These are phyloP conservation scores for Acanthamoeba royreba DNA, from an alignment of 208 protist species.

Conservation along the genomic window DNA sequence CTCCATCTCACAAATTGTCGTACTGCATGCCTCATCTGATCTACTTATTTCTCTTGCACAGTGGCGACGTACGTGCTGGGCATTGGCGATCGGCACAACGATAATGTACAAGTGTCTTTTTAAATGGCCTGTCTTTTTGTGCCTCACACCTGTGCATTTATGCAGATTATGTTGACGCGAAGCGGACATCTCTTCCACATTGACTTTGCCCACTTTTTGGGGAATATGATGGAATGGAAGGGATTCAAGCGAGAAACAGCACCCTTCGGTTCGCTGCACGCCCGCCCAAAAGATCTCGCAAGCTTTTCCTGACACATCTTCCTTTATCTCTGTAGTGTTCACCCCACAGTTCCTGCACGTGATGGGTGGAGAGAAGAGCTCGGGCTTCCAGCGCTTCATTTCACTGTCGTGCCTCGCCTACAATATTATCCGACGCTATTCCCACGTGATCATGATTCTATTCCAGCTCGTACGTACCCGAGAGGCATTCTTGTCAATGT, in stretches of 20 bases:
- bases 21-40: background rate
- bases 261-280: constrained; percentile 82
- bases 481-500: background rate
- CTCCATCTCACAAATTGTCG: background rate
- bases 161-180: constrained; percentile 76
- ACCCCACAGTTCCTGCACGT: constrained; percentile 82
- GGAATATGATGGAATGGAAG: constrained; percentile 73
- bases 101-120: constrained; percentile 59
- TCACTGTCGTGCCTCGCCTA: constrained; percentile 70
- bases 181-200: constrained; percentile 84
- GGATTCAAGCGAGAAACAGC: constrained; percentile 66
- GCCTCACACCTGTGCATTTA: no score
- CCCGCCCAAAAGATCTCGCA: no score
- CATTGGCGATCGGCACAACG: constrained; percentile 83
- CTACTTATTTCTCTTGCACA: background rate
- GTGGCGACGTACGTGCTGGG: constrained; percentile 91
- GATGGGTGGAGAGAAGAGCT: constrained; percentile 63
- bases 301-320: no score
- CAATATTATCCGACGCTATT: constrained; percentile 73
- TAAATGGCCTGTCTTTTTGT: no score
- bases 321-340: constrained; percentile 58
- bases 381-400: constrained; percentile 69
- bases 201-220: constrained; percentile 88
- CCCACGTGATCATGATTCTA: constrained; percentile 78
- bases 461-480: constrained; percentile 51